Conservation (phyloP, 768 basidiomycete genomes). For the Russula earlei region DNA sequence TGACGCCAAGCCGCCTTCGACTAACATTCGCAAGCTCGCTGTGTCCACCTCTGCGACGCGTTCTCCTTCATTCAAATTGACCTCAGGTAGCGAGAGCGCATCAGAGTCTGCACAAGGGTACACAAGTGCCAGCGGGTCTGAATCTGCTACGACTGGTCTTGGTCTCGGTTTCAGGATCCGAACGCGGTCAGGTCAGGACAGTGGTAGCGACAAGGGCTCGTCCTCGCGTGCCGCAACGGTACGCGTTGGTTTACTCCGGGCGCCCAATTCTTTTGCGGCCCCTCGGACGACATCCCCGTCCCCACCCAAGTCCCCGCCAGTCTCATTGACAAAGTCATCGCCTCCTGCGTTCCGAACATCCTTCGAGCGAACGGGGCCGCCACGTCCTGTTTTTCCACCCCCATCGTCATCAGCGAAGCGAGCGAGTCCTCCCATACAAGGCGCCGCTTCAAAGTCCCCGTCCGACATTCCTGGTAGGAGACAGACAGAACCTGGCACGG, state of each 20-base stretch:
- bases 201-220: not conserved
- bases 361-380: not conserved
- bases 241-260: slow-evolving; percentile 13
- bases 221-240: slow-evolving; percentile 6
- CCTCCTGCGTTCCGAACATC: slow-evolving; percentile 1
- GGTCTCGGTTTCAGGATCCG: slow-evolving; percentile 17
- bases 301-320: not conserved
- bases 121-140: slow-evolving; percentile 14
- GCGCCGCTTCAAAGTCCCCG: not conserved
- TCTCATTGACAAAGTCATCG: not conserved
- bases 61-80: slow-evolving; percentile 2
- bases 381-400: not conserved
- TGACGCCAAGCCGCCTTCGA: slow-evolving; percentile 2
- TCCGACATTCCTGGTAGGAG: not conserved
- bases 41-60: slow-evolving; percentile 6
- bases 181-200: slow-evolving; percentile 1
- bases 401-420: slow-evolving; percentile 9
- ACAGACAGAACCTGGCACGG: not conserved
- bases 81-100: slow-evolving; percentile 16
- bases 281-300: not conserved
- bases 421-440: slow-evolving; percentile 7
- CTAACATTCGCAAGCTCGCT: slow-evolving; percentile 7
- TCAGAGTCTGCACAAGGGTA: slow-evolving; percentile 13
- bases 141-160: slow-evolving; percentile 14
- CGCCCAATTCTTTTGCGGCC: slow-evolving; percentile 3